Base-by-base conservation (phyloP, 257 asterid species). In the Petunia axillaris region DNA sequence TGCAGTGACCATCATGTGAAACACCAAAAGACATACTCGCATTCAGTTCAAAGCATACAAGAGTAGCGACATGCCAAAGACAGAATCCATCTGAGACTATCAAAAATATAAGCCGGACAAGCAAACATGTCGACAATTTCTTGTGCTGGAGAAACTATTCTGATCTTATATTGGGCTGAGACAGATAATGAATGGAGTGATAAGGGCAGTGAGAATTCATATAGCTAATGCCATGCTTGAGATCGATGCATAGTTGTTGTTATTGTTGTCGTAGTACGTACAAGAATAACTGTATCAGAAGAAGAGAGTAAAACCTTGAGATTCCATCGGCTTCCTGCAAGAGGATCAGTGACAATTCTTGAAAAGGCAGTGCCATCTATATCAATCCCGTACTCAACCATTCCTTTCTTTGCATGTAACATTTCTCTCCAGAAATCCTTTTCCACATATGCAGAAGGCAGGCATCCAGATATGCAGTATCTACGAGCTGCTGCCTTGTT, bases 361-460 rank as follows among this genome's bases (percentile, higher is more conserved):
- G 91, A 84, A 80, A 88, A 88, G 64, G 91, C 91, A 75, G 85
- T 88, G 0, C 91, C 91, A 78, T 88, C 89, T 0, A 88, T 81
- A 76, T 88, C 74, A 14, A 84, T 77, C 35, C 84, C 91, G 54
- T 88, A 88, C 67, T 86, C 91, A 9, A 88, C 87, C 5, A 55
- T 78, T 50, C 80, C 77, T 8, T 15, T 86, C 81, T 83, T 88
- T 67, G 85, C 84, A 39, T 25, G 41, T 6, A 11, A 16, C 82
- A 88, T 79, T 78, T 81, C 88, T 52, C 78, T 59, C 89, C 91
- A 88, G 66, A 86, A 88, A 57, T 88, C 86, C 48, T 78, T 81
- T 71, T 88, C 91, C 85, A 86, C 50, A 80, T 78, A 85, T 38
- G 84, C 16, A 0, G 87, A 16, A 64, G 91, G 86, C 53, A 79